Evolutionary conservation across 202 grass and related monocot genomes (phyloP).

Genomic region (Panicum virgatum): DNA sequence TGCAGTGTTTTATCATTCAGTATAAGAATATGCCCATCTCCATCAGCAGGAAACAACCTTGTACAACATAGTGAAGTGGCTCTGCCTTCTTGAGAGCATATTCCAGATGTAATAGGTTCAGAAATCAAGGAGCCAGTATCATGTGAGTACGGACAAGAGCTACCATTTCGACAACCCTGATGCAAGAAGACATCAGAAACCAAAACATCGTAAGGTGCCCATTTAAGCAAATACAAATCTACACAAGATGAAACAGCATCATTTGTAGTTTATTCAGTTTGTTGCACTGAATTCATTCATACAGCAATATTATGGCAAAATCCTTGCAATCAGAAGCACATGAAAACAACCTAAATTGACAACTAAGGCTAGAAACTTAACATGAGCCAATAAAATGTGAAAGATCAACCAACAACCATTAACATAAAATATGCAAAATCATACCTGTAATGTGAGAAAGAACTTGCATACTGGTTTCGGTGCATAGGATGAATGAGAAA

Average conservation of each 20-base stretch:
- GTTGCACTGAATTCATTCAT: constrained; percentile 12
- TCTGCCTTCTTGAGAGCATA: constrained; percentile 60
- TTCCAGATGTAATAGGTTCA: constrained; percentile 38
- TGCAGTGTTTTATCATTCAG: constrained; percentile 66
- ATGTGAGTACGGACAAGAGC: constrained; percentile 70
- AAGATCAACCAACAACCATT: neutral
- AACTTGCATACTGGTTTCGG: constrained; percentile 79
- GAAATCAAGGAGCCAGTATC: constrained; percentile 34
- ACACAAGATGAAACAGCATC: neutral
- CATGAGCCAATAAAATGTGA: constrained; percentile 17
- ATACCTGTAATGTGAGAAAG: constrained; percentile 82
- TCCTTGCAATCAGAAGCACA: constrained; percentile 4
- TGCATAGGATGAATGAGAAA: constrained; percentile 73
- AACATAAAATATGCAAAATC: constrained; percentile 11
- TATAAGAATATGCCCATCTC: constrained; percentile 59
- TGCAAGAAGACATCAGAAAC: constrained; percentile 35
- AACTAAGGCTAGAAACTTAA: neutral
- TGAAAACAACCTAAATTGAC: neutral
- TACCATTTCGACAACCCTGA: constrained; percentile 85
- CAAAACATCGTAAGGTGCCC: constrained; percentile 19
- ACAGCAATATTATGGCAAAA: neutral
- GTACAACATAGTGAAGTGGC: constrained; percentile 44
- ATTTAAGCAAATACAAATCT: constrained; percentile 14
- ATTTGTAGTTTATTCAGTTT: neutral
- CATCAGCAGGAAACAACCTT: constrained; percentile 43